Conservation (phyloP, 2,329 filamentous ascomycete genomes). For the Aspergillus tanneri region DNA sequence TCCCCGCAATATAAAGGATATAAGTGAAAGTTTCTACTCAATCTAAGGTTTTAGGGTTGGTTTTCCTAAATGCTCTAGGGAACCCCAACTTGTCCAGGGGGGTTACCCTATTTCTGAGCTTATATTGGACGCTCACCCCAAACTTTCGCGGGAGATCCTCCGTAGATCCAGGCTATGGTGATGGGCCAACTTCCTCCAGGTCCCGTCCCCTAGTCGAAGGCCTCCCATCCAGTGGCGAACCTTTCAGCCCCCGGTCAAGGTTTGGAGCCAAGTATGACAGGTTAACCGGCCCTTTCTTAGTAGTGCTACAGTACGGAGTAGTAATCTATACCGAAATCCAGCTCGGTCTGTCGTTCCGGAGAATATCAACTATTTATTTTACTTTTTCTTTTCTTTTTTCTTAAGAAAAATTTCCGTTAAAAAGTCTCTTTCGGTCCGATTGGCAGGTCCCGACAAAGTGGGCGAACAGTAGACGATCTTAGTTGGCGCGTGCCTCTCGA, state of each 20-base stretch:
- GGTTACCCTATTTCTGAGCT: slow-evolving; percentile 22
- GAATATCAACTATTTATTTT: background rate
- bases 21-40: no score
- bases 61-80: slow-evolving; percentile 10
- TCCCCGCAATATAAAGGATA: no score
- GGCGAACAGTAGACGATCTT: slow-evolving; percentile 30
- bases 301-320: no score
- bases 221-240: background rate
- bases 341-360: background rate
- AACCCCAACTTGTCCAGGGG: slow-evolving; percentile 24
- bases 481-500: slow-evolving; percentile 34
- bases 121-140: slow-evolving; percentile 25
- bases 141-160: slow-evolving; percentile 41
- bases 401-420: background rate
- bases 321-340: no score
- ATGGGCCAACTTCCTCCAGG: background rate
- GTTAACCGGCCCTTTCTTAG: background rate
- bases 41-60: slow-evolving; percentile 25
- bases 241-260: background rate
- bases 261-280: background rate
- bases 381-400: background rate
- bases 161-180: slow-evolving; percentile 29
- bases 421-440: slow-evolving; percentile 7
- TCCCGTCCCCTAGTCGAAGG: background rate
- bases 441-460: slow-evolving; percentile 29